phyloP scores from a whole-genome alignment of 129 eudicot species.

The Silybum marianum region DNA sequence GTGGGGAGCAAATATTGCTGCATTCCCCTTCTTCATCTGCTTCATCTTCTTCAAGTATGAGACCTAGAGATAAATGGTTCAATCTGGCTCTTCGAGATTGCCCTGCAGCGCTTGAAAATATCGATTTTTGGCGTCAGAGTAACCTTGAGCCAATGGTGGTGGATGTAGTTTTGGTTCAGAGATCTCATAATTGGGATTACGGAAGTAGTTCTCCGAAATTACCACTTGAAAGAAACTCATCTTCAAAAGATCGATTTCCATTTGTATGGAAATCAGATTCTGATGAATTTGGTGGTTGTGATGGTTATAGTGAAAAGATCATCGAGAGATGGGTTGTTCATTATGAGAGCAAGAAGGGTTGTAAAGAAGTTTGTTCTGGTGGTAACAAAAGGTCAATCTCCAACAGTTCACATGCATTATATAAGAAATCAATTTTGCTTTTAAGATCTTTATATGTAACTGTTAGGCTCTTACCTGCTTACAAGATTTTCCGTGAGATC shows the following conservation, averaged over 20 bases:
- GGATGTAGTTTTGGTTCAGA: constrained; percentile 72
- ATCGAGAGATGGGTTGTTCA: constrained; percentile 91
- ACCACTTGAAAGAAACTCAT: constrained; percentile 33
- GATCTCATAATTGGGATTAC: constrained; percentile 58
- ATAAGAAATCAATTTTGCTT: constrained; percentile 72
- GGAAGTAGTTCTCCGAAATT: constrained; percentile 48
- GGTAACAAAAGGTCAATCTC: constrained; percentile 54
- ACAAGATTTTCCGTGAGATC: constrained; percentile 71
- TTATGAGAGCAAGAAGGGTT: constrained; percentile 63
- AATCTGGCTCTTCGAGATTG: constrained; percentile 79
- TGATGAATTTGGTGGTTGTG: constrained; percentile 54
- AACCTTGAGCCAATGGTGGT: constrained; percentile 87
- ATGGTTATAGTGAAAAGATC: constrained; percentile 50
- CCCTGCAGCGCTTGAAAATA: constrained; percentile 85
- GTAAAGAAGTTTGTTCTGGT: constrained; percentile 37
- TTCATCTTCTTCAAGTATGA: constrained; percentile 63
- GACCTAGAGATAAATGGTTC: constrained; percentile 84
- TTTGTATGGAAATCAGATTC: constrained; percentile 49
- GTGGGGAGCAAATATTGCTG: constrained; percentile 67
- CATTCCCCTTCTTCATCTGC: constrained; percentile 75
- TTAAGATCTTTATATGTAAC: constrained; percentile 77
- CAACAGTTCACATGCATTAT: constrained; percentile 57
- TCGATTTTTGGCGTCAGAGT: constrained; percentile 82
- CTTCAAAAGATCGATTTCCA: constrained; percentile 48
- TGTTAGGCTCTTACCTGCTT: constrained; percentile 90